A percentile compares a stretch with the other conserved stretches of the same genome.
Conservation (phyloP, 2,329 filamentous ascomycete genomes). For the Diaporthe batatas region DNA sequence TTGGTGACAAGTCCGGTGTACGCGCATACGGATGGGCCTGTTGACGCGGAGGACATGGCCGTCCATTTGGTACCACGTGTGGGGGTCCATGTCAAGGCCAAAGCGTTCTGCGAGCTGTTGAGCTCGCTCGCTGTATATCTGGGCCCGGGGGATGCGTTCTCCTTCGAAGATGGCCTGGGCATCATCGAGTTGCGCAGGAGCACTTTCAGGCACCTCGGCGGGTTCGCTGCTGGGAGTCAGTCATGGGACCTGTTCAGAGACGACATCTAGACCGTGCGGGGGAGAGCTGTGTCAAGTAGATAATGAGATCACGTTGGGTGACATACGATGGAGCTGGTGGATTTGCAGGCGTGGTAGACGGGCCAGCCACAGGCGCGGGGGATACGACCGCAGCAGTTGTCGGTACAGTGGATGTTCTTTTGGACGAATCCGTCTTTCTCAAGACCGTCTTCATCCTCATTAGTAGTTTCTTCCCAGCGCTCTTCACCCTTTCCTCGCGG, state of each 20-base stretch:
- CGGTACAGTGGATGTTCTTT: constrained; percentile 45
- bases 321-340: constrained; percentile 34
- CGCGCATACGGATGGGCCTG: constrained; percentile 82
- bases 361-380: neutral
- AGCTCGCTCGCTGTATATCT: constrained; percentile 69
- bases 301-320: neutral
- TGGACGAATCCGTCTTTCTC: constrained; percentile 57
- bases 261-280: neutral
- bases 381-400: neutral
- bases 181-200: constrained; percentile 42
- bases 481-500: constrained; percentile 60
- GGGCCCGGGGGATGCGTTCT: constrained; percentile 59
- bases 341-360: constrained; percentile 2
- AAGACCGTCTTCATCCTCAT: constrained; percentile 65
- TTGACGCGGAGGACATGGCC: constrained; percentile 75
- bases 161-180: constrained; percentile 44
- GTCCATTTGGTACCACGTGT: constrained; percentile 65
- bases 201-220: constrained; percentile 40
- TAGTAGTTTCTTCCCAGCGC: constrained; percentile 60
- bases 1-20: constrained; percentile 84
- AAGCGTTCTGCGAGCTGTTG: constrained; percentile 68
- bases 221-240: constrained; percentile 33
- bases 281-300: too few relatives aligned
- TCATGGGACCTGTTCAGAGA: neutral
- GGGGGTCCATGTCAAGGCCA: constrained; percentile 67